Base-by-base conservation (phyloP, 2,329 filamentous ascomycete genomes). In the Nothopassalora personata region DNA sequence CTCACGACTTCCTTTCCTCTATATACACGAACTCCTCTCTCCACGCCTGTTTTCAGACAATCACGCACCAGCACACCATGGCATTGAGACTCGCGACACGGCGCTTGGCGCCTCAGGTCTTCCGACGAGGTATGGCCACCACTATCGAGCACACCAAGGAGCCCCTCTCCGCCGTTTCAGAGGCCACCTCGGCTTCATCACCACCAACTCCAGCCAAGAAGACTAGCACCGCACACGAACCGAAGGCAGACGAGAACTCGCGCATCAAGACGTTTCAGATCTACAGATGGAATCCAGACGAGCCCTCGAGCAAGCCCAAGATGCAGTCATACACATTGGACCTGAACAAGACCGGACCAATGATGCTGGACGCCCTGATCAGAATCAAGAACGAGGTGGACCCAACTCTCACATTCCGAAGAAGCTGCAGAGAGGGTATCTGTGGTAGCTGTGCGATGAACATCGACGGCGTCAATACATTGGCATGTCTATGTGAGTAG, bases 371-470 rank as follows among this genome's bases (percentile, higher is more conserved):
- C 76, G 94, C 94, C 58, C 81, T 99, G 71, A 94, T 99, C 76
- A 84, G 93, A 71, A 97, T 99, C 80, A 99, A 99, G 89, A 99
- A 99, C 78, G 94, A 99, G 84, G 79, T 96, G 64, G 94, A 99
- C 77, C 91, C 94, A 54, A 97, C 94, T 49, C 79, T 99, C 72
- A 97, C 94, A 56, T 99, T 99, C 83, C 86, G 94, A 74, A 81
- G 94, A 76, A 95, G 90, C 77, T 99, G 94, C 81, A 84, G 94
- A 79, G 94, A 99, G 84, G 94, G 94, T 69, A 99, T 99, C 72
- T 99, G 94, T 75, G 94, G 94, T 68, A 96, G 90, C 77, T 99
- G 94, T 76, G 94, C 94, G 67, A 99, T 99, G 94, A 99, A 99
- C 83, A 97, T 99, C 76, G 95, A 97, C 76, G 94, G 94, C 76